Base-by-base conservation (phyloP, 1,284 basidiomycete species). In the Sporisorium iseilematis-ciliati region DNA sequence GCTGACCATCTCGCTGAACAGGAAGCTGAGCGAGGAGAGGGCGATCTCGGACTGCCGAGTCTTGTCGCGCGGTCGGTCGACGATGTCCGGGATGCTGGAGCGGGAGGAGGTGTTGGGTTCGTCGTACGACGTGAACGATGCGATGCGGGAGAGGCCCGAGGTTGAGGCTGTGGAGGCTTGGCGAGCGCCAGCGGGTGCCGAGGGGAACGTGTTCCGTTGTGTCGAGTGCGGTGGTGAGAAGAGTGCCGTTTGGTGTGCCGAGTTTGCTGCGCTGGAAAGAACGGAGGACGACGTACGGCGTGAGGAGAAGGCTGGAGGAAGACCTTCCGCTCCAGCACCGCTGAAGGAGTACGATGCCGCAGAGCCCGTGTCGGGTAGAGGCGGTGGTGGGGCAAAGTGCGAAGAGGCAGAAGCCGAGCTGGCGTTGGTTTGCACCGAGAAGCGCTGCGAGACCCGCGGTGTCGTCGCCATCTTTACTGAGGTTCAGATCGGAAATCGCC, bases 21-120 rank as follows among this genome's bases (percentile, higher is more conserved):
- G 57, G 42, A 82, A 85, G 14, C 60, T 45, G 14, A 85, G 70
- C 1, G 81, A 63, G 14, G 77, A 71, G 1, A 62, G 49, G 6
- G 60, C 41, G 0, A 84, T 60, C 51, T 84, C 80, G 25, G 40
- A 25, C 11, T 21, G 53, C 5, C 77, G 52, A 1, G 76, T 79
- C 59, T 75, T 78, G 54, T 84, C 83, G 0, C 82, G 58, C 2
- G 82, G 78, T 8, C 83, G 57, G 1, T 85, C 83, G 18, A 84
- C 63, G 18, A 84, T 75, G 54, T 83, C 82, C 16, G 81, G 73
- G 0, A 43, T 46, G 12, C 8, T 7, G 11, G 29, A 29, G 7
- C n/a, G 14, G 0, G 31, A 23, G 7, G n/a, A 25, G 20, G 40
- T 41, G 16, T 16, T 10, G 54, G 54, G 31, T 40, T 53, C 11